phyloP scores from a whole-genome alignment of 306 rosid species.

The Lathyrus aphaca region DNA sequence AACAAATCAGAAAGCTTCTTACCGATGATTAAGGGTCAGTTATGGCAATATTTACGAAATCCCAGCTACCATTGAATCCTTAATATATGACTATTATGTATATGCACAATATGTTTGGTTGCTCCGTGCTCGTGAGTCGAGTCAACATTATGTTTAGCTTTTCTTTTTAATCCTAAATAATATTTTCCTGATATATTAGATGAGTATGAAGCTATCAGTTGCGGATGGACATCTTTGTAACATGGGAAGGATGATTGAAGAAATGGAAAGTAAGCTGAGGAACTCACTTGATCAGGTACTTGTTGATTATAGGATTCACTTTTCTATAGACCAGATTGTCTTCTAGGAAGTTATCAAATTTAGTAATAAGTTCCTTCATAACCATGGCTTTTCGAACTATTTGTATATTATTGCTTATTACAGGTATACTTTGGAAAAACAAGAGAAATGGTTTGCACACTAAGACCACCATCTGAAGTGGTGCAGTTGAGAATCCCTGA shows the following conservation, averaged over 20 bases:
- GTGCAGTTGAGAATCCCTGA: conserved; percentile 79
- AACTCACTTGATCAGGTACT: conserved; percentile 94
- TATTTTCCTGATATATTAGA: conserved; percentile 48
- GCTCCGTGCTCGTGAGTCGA: background rate
- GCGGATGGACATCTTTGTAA: conserved; percentile 94
- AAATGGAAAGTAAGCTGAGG: conserved; percentile 97
- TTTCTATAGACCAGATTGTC: conserved; percentile 4
- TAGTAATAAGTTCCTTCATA: conserved; percentile 19
- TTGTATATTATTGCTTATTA: conserved; percentile 19
- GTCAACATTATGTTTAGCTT: background rate
- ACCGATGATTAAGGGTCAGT: conserved; percentile 1
- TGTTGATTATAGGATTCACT: conserved; percentile 13
- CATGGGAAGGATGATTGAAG: conserved; percentile 99
- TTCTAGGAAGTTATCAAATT: background rate
- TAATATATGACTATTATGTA: background rate
- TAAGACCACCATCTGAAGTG: conserved; percentile 90
- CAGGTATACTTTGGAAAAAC: conserved; percentile 98
- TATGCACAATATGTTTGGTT: conserved; percentile 17
- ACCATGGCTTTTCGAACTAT: conserved; percentile 17
- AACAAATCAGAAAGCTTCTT: conserved; percentile 16
- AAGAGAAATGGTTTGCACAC: conserved; percentile 97
- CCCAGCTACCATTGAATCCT: conserved; percentile 5
- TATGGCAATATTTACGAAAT: background rate
- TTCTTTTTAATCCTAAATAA: background rate
- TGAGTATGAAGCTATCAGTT: conserved; percentile 80